Conservation (phyloP, 305 asterid genomes). For the Fraxinus xanthoxyloides region DNA sequence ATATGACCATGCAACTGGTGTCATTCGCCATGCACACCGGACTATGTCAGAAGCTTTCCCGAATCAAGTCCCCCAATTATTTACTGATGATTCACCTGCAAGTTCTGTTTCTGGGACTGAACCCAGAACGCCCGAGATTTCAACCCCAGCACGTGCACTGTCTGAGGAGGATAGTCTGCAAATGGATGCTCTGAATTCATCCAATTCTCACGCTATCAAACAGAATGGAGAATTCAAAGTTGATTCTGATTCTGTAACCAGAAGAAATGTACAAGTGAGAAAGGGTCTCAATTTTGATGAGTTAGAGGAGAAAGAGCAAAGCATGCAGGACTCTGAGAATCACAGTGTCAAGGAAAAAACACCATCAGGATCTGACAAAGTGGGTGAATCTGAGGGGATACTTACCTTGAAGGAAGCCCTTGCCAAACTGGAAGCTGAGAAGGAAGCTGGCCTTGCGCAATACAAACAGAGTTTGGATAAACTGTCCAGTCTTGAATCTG, state of each 20-base stretch:
- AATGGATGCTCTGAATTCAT: slow-evolving; percentile 21
- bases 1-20: slow-evolving; percentile 97
- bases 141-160: slow-evolving; percentile 38
- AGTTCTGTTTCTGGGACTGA: slow-evolving; percentile 48
- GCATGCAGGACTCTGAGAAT: slow-evolving; percentile 22
- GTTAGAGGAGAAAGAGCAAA: slow-evolving; percentile 47
- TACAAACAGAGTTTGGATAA: slow-evolving; percentile 67
- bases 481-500: slow-evolving; percentile 60
- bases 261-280: slow-evolving; percentile 56
- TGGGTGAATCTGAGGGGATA: slow-evolving; percentile 58
- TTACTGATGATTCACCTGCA: slow-evolving; percentile 65
- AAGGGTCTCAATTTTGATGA: slow-evolving; percentile 75
- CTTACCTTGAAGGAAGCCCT: slow-evolving; percentile 58
- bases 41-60: slow-evolving; percentile 94
- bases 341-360: slow-evolving; percentile 23
- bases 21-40: slow-evolving; percentile 89
- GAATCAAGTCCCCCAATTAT: slow-evolving; percentile 54
- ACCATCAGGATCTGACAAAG: slow-evolving; percentile 25
- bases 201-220: slow-evolving; percentile 34
- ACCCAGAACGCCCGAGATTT: slow-evolving; percentile 48
- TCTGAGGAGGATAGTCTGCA: slow-evolving; percentile 34
- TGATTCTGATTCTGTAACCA: slow-evolving; percentile 42
- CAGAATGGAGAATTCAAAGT: slow-evolving; percentile 53
- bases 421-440: slow-evolving; percentile 80
- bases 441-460: slow-evolving; percentile 73